Conservation (phyloP, 202 grass and related monocot species). For the Digitaria exilis region DNA sequence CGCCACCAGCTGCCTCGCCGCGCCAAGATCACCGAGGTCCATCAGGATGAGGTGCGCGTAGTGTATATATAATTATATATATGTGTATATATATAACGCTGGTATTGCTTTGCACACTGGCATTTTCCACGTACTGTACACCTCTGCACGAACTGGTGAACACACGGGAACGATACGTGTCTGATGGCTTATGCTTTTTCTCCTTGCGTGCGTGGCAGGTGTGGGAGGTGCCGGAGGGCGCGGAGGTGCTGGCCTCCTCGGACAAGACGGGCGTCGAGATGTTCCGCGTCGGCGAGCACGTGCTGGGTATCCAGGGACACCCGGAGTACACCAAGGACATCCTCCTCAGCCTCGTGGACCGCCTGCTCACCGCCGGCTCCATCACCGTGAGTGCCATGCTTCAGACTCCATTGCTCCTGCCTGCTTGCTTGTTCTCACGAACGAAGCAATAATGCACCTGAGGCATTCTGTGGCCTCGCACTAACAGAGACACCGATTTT, state of each 20-base stretch:
- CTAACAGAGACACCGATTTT: neutral
- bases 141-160: neutral
- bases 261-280: slow-evolving; percentile 75
- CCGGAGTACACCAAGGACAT: slow-evolving; percentile 94
- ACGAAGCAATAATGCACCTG: neutral
- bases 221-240: slow-evolving; percentile 70
- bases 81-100: too few species aligned
- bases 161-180: neutral
- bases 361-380: slow-evolving; percentile 50
- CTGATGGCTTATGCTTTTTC: neutral
- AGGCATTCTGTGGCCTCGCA: neutral
- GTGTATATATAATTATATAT: neutral
- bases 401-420: neutral
- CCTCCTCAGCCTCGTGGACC: slow-evolving; percentile 70
- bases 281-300: slow-evolving; percentile 65
- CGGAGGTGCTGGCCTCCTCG: slow-evolving; percentile 73
- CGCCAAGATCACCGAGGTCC: slow-evolving; percentile 72
- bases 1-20: slow-evolving; percentile 1
- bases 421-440: neutral
- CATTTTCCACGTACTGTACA: neutral
- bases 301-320: slow-evolving; percentile 90
- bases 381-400: slow-evolving; percentile 52
- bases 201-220: slow-evolving; percentile 57
- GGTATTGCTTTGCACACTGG: neutral
- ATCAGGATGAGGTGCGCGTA: slow-evolving; percentile 77